Evolutionary conservation across 2,329 filamentous ascomycete genomes (phyloP).

Genomic region (Dactylella cylindrospora): DNA sequence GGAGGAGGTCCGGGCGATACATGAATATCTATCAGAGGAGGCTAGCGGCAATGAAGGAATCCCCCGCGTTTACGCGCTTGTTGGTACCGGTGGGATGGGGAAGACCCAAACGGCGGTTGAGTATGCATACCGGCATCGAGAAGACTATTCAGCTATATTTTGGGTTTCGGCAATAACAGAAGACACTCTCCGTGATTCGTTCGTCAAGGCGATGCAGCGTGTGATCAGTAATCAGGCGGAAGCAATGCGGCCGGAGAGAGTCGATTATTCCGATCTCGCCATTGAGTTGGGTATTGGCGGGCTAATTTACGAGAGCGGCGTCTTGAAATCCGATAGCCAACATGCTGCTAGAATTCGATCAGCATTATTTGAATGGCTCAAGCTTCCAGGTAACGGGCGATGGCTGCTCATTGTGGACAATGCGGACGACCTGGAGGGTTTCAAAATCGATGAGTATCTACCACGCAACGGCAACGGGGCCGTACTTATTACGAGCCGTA

Average conservation of each 20-base stretch:
- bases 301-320: neutral
- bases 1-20: neutral
- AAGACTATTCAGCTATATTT: slow-evolving; percentile 46
- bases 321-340: neutral
- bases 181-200: slow-evolving; percentile 22
- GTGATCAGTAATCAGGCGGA: slow-evolving; percentile 35
- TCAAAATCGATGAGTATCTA: slow-evolving; percentile 43
- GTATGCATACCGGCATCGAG: slow-evolving; percentile 42
- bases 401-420: slow-evolving; percentile 49
- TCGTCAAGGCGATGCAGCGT: slow-evolving; percentile 16
- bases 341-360: neutral
- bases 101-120: slow-evolving; percentile 48
- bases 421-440: slow-evolving; percentile 44
- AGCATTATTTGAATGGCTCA: slow-evolving; percentile 33
- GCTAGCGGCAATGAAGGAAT: neutral
- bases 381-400: slow-evolving; percentile 13
- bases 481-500: slow-evolving; percentile 45
- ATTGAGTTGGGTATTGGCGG: neutral
- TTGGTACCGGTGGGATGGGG: slow-evolving; percentile 48
- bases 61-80: slow-evolving; percentile 39
- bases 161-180: slow-evolving; percentile 46
- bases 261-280: neutral
- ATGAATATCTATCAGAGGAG: neutral
- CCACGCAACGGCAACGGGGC: slow-evolving; percentile 39
- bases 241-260: neutral